Conservation (phyloP, 345 rosid species). For the Salix caprea region DNA sequence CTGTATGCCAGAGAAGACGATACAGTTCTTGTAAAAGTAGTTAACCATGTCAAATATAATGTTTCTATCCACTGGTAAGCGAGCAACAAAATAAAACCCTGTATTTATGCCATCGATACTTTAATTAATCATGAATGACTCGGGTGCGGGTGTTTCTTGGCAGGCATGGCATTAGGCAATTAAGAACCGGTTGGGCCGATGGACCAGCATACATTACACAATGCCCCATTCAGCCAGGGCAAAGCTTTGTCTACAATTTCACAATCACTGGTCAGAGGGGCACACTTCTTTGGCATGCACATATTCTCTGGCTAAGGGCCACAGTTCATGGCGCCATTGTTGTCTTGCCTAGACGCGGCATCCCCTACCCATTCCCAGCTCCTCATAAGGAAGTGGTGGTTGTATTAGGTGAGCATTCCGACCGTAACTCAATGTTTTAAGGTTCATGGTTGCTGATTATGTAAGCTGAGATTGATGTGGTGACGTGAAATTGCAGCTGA, state of each 20-base stretch:
- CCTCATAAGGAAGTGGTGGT: conserved; percentile 52
- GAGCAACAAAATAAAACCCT: not conserved
- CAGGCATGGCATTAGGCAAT: conserved; percentile 79
- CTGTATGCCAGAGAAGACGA: conserved; percentile 54
- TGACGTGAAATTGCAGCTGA: conserved; percentile 38
- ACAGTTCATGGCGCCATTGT: conserved; percentile 65
- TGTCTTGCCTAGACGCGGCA: conserved; percentile 56
- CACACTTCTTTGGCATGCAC: conserved; percentile 74
- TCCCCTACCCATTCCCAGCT: conserved; percentile 58
- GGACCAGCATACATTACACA: conserved; percentile 82
- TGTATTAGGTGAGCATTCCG: conserved; percentile 37
- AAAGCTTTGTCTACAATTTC: conserved; percentile 49
- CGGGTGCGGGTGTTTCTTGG: not conserved
- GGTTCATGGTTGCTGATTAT: not conserved
- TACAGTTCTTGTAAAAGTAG: conserved; percentile 49
- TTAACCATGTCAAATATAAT: conserved; percentile 54
- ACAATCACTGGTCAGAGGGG: conserved; percentile 65
- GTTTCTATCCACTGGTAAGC: conserved; percentile 62
- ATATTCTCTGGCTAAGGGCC: conserved; percentile 63
- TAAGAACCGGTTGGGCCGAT: conserved; percentile 80
- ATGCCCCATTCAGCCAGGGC: conserved; percentile 67
- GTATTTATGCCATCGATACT: not conserved
- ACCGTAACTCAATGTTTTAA: not conserved
- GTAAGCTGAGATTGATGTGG: not conserved
- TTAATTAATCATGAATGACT: not conserved